Conservation (phyloP, 306 rosid genomes). For the Myrica gale region DNA sequence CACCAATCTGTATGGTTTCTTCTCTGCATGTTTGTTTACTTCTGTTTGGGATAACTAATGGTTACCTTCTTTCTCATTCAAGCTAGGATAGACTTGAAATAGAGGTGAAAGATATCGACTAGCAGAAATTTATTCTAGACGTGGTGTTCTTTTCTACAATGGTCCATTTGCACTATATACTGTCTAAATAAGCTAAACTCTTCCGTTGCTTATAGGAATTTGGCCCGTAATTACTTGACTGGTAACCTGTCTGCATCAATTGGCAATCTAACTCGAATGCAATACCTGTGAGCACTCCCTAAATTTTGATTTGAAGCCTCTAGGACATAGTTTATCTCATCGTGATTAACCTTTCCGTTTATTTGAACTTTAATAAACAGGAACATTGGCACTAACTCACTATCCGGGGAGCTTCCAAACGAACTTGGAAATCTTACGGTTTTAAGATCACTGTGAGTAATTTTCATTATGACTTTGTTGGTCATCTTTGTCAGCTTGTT, state of each 20-base stretch:
- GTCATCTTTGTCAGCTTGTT: not conserved
- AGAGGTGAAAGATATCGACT: not conserved
- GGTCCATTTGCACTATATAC: not conserved
- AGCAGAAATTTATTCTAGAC: not conserved
- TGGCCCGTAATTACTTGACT: conserved; percentile 59
- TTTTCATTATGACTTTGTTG: not conserved
- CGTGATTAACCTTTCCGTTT: not conserved
- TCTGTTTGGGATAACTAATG: not conserved
- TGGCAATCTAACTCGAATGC: conserved; percentile 64
- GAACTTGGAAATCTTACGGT: conserved; percentile 61
- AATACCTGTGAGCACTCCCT: conserved; percentile 51
- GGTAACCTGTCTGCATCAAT: conserved; percentile 65
- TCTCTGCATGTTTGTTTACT: not conserved
- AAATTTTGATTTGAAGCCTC: not conserved
- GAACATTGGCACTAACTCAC: conserved; percentile 55
- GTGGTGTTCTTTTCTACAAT: not conserved
- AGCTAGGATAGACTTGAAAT: not conserved
- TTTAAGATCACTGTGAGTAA: conserved; percentile 47
- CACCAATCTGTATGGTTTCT: conserved; percentile 30
- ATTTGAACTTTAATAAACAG: conserved; percentile 31
- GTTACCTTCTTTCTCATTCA: not conserved
- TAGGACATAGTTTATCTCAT: not conserved
- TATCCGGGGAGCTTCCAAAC: conserved; percentile 75
- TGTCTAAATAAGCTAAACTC: conserved; percentile 4
- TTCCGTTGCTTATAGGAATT: conserved; percentile 41